Evolutionary conservation across 2,329 filamentous ascomycete species (phyloP).

Genomic region (Fusarium mangiferae): DNA sequence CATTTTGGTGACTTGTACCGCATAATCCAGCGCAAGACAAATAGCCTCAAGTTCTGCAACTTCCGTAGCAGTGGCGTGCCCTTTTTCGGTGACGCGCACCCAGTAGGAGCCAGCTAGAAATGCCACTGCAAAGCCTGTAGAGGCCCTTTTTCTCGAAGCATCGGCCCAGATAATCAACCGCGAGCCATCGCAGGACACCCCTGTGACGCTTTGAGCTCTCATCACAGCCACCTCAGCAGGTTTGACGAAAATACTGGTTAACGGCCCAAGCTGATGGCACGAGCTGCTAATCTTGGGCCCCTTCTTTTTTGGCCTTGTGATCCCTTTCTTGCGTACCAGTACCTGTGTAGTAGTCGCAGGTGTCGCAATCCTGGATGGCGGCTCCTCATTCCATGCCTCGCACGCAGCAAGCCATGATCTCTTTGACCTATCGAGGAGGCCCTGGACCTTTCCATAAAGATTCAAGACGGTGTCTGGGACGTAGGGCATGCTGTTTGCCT

Average conservation of each 20-base stretch:
- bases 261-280: neutral
- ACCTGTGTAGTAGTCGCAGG: neutral
- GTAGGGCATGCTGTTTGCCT: neutral
- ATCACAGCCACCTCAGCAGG: neutral
- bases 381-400: neutral
- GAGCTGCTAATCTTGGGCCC: neutral
- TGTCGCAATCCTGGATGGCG: neutral
- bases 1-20: neutral
- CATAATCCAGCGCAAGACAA: neutral
- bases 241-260: neutral
- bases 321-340: neutral
- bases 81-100: neutral
- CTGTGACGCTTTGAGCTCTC: neutral
- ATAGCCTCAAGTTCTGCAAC: neutral
- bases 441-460: neutral
- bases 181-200: neutral
- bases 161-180: neutral
- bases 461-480: neutral
- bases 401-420: neutral
- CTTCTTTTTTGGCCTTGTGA: neutral
- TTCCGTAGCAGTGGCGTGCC: neutral
- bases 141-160: neutral
- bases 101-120: neutral
- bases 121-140: neutral
- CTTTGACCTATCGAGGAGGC: neutral